These are phyloP conservation scores for Boletus sp. DNA, from an alignment of 1,284 basidiomycete species.

Conservation along the genomic window DNA sequence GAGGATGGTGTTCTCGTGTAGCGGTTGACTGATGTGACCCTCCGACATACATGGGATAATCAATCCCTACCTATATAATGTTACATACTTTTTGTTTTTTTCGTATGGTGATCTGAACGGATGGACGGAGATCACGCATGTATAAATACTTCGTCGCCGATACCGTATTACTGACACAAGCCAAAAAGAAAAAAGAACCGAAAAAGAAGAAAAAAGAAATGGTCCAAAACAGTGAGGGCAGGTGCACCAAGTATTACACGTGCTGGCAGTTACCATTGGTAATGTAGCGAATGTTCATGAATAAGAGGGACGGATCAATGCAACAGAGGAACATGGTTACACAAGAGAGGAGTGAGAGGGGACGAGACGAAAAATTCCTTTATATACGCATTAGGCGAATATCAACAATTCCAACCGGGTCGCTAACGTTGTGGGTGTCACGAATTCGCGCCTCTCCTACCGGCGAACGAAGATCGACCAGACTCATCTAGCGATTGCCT, in stretches of 20 bases:
- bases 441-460: constrained; percentile 29
- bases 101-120: neutral
- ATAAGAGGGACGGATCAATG: constrained; percentile 18
- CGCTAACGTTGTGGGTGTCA: constrained; percentile 11
- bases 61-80: neutral
- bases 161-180: constrained; percentile 19
- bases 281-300: constrained; percentile 24
- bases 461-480: constrained; percentile 35
- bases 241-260: constrained; percentile 33
- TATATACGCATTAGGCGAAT: constrained; percentile 18
- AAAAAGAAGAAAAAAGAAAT: neutral
- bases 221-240: constrained; percentile 20
- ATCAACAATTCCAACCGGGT: constrained; percentile 8
- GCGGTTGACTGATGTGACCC: neutral
- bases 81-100: neutral
- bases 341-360: constrained; percentile 1
- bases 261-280: constrained; percentile 24
- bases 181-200: constrained; percentile 4
- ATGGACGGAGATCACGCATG: constrained; percentile 8
- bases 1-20: constrained; percentile 31
- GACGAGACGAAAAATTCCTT: constrained; percentile 1
- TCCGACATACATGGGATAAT: neutral
- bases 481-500: constrained; percentile 34
- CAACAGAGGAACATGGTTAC: constrained; percentile 18
- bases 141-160: constrained; percentile 18